A percentile compares a stretch with the other conserved stretches of the same genome.
Conservation (phyloP, 208 protist genomes). For the Phytomonas francai region DNA sequence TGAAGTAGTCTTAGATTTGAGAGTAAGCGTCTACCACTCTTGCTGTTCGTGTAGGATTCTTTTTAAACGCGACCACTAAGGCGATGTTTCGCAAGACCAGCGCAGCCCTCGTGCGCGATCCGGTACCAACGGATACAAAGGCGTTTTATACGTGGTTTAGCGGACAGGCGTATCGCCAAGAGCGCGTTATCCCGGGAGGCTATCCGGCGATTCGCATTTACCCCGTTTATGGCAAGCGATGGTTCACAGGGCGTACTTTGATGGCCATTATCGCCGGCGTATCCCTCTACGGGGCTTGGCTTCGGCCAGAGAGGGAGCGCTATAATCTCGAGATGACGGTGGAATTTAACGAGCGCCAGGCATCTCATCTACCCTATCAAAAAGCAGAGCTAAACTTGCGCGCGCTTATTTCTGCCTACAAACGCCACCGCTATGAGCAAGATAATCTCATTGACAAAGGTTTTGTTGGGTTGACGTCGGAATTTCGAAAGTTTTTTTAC, state of each 20-base stretch:
- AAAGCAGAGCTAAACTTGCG: slow-evolving; percentile 80
- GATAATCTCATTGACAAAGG: slow-evolving; percentile 88
- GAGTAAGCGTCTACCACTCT: neutral
- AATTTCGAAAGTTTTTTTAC: slow-evolving; percentile 91
- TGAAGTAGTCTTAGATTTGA: neutral
- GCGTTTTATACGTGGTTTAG: slow-evolving; percentile 88
- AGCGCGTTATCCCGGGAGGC: slow-evolving; percentile 78
- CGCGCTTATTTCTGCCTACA: slow-evolving; percentile 70
- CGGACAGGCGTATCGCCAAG: slow-evolving; percentile 85
- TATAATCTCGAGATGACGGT: slow-evolving; percentile 89
- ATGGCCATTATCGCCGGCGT: slow-evolving; percentile 78
- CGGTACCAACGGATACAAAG: slow-evolving; percentile 82
- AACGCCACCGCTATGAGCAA: slow-evolving; percentile 83
- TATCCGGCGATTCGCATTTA: slow-evolving; percentile 85
- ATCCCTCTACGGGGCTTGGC: slow-evolving; percentile 82
- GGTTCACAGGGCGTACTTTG: slow-evolving; percentile 83
- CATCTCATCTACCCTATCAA: slow-evolving; percentile 79
- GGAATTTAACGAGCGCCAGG: slow-evolving; percentile 80
- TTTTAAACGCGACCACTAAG: neutral
- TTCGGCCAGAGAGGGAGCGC: slow-evolving; percentile 77
- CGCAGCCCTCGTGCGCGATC: slow-evolving; percentile 67
- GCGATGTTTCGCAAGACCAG: slow-evolving; percentile 50
- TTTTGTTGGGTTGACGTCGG: slow-evolving; percentile 82
- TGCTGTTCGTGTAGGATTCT: neutral
- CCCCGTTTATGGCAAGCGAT: slow-evolving; percentile 87